phyloP scores from a whole-genome alignment of 2,329 filamentous ascomycete species.

The Cryphonectria carpinicola region DNA sequence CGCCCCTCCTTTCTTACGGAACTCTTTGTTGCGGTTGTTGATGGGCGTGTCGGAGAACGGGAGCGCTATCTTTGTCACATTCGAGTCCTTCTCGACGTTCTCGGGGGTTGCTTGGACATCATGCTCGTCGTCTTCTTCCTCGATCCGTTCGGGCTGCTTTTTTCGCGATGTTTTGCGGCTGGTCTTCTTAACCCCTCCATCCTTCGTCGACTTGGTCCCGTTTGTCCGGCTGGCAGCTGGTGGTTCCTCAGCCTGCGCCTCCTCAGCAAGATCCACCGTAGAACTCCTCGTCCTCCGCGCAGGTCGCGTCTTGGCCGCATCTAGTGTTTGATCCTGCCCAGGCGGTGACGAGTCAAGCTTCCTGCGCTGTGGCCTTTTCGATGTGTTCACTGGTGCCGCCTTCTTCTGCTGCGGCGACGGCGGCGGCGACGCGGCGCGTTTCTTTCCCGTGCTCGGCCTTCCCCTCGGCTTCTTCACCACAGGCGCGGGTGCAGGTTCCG shows the following conservation, averaged over 20 bases:
- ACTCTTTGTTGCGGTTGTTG: conserved; percentile 91
- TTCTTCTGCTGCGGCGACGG: conserved; percentile 29
- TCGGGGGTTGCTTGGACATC: conserved; percentile 24
- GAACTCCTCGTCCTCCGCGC: conserved; percentile 51
- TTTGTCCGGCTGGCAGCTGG: conserved; percentile 24
- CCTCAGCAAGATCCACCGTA: conserved; percentile 41
- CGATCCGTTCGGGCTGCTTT: conserved; percentile 17
- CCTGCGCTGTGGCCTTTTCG: conserved; percentile 40
- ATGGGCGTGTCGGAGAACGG: conserved; percentile 93
- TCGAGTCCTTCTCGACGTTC: conserved; percentile 37
- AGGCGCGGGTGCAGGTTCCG: conserved; percentile 46
- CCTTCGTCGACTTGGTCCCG: conserved; percentile 18
- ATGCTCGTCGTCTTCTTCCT: conserved; percentile 22
- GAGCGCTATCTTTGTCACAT: conserved; percentile 72
- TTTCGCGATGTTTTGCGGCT: conserved; percentile 24
- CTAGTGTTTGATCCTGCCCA: conserved; percentile 42
- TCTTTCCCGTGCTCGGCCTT: conserved; percentile 41
- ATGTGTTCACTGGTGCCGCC: conserved; percentile 28
- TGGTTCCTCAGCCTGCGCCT: conserved; percentile 30
- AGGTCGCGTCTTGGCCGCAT: conserved; percentile 44
- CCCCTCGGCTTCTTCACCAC: conserved; percentile 47
- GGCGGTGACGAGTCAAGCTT: conserved; percentile 45
- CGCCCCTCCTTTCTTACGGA: conserved; percentile 76
- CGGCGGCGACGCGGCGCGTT: conserved; percentile 36
- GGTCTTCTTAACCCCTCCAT: conserved; percentile 21